Evolutionary conservation across 495 filamentous ascomycete species (phyloP).

Genomic region (Elaphomyces granulatus): DNA sequence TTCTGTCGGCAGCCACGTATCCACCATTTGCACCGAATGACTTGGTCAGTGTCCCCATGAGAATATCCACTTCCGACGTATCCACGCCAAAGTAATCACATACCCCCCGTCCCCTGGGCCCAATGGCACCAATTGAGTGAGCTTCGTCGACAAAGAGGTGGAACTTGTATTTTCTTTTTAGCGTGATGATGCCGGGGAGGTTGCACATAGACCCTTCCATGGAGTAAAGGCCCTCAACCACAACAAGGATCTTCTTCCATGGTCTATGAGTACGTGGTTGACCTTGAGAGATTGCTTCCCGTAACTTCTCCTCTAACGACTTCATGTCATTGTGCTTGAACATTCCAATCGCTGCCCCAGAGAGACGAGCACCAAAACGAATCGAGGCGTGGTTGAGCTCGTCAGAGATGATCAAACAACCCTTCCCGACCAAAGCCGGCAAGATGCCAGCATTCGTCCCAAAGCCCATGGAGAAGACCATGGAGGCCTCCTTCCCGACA

Average conservation of each 20-base stretch:
- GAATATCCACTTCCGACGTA: slow-evolving; percentile 75
- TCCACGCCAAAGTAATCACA: slow-evolving; percentile 95
- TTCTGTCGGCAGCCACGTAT: slow-evolving; percentile 82
- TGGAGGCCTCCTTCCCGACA: slow-evolving; percentile 82
- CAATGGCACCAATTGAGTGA: slow-evolving; percentile 89
- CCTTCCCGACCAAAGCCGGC: slow-evolving; percentile 79
- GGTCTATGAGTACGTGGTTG: slow-evolving; percentile 93
- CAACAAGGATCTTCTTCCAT: slow-evolving; percentile 97
- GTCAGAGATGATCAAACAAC: slow-evolving; percentile 86
- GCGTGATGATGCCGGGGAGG: slow-evolving; percentile 65
- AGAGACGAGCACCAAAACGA: slow-evolving; percentile 83
- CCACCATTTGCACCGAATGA: slow-evolving; percentile 97
- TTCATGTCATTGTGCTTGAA: slow-evolving; percentile 97
- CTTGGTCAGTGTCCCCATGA: slow-evolving; percentile 97
- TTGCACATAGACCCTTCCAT: slow-evolving; percentile 99
- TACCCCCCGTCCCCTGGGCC: slow-evolving; percentile 75
- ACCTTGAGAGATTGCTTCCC: slow-evolving; percentile 87
- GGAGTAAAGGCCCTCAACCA: slow-evolving; percentile 92
- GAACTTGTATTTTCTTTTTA: slow-evolving; percentile 96
- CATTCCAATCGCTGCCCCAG: slow-evolving; percentile 83
- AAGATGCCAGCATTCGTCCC: slow-evolving; percentile 87
- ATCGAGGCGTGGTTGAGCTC: slow-evolving; percentile 97
- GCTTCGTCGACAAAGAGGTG: slow-evolving; percentile 91
- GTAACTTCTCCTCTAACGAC: slow-evolving; percentile 68
- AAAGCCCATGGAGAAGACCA: slow-evolving; percentile 98